These are phyloP conservation scores for Clonostachys byssicola DNA, from an alignment of 2,329 filamentous ascomycete species.

Conservation along the genomic window DNA sequence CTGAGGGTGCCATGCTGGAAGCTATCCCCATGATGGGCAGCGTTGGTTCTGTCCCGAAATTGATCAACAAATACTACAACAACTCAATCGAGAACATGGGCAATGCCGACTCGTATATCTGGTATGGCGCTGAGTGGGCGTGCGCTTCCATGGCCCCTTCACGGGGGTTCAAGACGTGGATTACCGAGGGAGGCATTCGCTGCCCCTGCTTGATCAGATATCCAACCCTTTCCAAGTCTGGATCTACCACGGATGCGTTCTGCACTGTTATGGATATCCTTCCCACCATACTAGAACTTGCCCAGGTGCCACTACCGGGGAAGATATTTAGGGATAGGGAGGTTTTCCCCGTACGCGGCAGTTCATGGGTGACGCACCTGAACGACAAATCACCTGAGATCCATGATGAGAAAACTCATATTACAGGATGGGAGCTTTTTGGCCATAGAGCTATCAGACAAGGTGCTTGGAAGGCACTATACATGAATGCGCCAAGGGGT, in stretches of 20 bases:
- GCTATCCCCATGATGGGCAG: slow-evolving; percentile 35
- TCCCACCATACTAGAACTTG: slow-evolving; percentile 41
- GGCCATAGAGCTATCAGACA: slow-evolving; percentile 45
- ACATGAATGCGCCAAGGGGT: slow-evolving; percentile 42
- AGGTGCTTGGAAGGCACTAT: slow-evolving; percentile 53
- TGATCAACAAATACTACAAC: slow-evolving; percentile 35
- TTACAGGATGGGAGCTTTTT: slow-evolving; percentile 51
- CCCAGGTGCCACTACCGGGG: slow-evolving; percentile 28
- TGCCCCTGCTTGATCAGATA: slow-evolving; percentile 8
- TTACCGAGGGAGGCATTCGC: slow-evolving; percentile 35
- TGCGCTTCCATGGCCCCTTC: slow-evolving; percentile 29
- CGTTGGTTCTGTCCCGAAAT: slow-evolving; percentile 19
- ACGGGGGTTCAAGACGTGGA: slow-evolving; percentile 29
- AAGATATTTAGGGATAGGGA: slow-evolving; percentile 32
- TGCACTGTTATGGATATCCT: slow-evolving; percentile 44
- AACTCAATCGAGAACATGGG: slow-evolving; percentile 48
- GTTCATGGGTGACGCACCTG: slow-evolving; percentile 7
- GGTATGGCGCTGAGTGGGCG: slow-evolving; percentile 56
- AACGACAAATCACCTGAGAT: neutral
- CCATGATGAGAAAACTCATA: slow-evolving; percentile 42
- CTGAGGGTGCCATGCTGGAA: slow-evolving; percentile 50
- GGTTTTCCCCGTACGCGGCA: slow-evolving; percentile 43
- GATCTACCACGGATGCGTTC: slow-evolving; percentile 8
- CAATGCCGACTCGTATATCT: slow-evolving; percentile 51
- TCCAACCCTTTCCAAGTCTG: neutral